Conservation (phyloP, 805 yeast genomes). For the Spathaspora arborariae region DNA sequence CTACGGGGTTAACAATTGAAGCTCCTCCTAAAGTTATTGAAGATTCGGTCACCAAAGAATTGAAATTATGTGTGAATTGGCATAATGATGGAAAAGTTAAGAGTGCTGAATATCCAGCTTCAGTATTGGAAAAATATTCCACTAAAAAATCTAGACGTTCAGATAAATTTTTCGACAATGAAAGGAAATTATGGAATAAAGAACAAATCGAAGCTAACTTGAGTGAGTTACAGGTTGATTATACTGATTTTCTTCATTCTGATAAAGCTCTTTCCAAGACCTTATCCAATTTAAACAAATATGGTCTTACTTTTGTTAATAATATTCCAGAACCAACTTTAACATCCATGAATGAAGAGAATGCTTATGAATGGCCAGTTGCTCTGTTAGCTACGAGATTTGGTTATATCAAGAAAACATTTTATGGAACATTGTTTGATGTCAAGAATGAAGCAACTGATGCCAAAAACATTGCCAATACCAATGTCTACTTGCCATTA, state of each 20-base stretch:
- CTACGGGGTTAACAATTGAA: slow-evolving; percentile 32
- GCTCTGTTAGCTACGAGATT: slow-evolving; percentile 43
- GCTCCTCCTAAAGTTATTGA: slow-evolving; percentile 30
- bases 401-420: slow-evolving; percentile 68
- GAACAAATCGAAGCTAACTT: slow-evolving; percentile 20
- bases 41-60: slow-evolving; percentile 14
- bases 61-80: slow-evolving; percentile 40
- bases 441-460: slow-evolving; percentile 43
- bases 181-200: slow-evolving; percentile 38
- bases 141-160: slow-evolving; percentile 25
- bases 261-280: slow-evolving; percentile 32
- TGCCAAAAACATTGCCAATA: slow-evolving; percentile 69
- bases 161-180: slow-evolving; percentile 34
- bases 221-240: slow-evolving; percentile 23
- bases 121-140: slow-evolving; percentile 46
- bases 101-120: slow-evolving; percentile 36
- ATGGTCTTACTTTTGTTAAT: slow-evolving; percentile 56
- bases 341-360: slow-evolving; percentile 33
- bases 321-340: slow-evolving; percentile 44
- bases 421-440: slow-evolving; percentile 70
- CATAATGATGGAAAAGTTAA: slow-evolving; percentile 19
- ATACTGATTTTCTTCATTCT: slow-evolving; percentile 35
- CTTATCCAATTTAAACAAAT: slow-evolving; percentile 45
- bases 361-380: slow-evolving; percentile 41
- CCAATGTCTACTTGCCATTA: slow-evolving; percentile 59